Percentiles rank a stretch among this genome's conserved stretches.
These are phyloP conservation scores for Ustulina deusta DNA, from an alignment of 2,329 filamentous ascomycete genomes.

Conservation along the genomic window DNA sequence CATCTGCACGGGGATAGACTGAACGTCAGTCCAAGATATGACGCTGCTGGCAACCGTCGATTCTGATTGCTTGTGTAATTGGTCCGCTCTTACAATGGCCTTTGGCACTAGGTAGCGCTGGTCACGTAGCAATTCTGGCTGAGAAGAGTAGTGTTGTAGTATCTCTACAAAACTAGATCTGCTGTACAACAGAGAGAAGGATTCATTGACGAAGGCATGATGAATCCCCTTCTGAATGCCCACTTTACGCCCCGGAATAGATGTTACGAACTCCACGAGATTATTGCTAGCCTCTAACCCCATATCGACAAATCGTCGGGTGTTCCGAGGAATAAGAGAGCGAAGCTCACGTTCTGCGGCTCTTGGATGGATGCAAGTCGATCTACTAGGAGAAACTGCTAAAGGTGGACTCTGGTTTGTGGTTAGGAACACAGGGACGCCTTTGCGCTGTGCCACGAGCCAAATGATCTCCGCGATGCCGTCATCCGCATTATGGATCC, in stretches of 20 bases:
- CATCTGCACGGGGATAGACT: neutral
- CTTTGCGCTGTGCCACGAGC: neutral
- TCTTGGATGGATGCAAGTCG: constrained; percentile 4
- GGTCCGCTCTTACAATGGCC: neutral
- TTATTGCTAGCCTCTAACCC: neutral
- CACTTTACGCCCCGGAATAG: neutral
- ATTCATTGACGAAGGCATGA: neutral
- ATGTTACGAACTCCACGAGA: neutral
- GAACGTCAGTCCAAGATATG: neutral
- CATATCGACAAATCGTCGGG: constrained; percentile 6
- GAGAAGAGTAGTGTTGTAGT: neutral
- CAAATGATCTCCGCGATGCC: neutral
- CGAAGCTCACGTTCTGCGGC: neutral
- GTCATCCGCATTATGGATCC: constrained; percentile 11
- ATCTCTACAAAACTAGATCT: neutral
- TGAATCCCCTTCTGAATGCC: neutral
- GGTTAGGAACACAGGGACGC: neutral
- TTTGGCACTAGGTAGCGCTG: neutral
- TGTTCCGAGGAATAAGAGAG: neutral
- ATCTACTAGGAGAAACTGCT: neutral
- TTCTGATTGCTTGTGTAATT: neutral
- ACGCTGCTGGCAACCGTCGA: neutral
- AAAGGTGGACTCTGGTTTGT: neutral
- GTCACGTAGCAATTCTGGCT: neutral
- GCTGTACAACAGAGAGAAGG: neutral